Evolutionary conservation across 163 green algal species (phyloP), one percentile per base, ranked within the genome.

Genomic region (Scenedesmus sp.): DNA sequence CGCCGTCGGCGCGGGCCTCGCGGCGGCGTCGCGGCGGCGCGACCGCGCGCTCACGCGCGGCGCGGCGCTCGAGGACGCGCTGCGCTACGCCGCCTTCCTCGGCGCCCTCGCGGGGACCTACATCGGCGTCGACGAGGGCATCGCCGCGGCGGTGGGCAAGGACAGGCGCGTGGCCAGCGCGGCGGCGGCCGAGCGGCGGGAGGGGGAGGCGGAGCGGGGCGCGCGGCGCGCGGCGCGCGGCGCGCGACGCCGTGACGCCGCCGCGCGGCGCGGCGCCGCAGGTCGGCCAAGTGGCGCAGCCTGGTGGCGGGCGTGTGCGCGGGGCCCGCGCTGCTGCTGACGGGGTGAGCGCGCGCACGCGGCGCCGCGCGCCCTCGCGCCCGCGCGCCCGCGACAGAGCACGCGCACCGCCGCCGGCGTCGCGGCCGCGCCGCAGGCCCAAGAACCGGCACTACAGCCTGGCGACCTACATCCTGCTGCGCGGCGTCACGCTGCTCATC

Each of bases 401-500:
- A 62, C n/a, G 14, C 14, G n/a, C 53, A 62, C n/a, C 53, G 11
- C 53, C 2, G 20, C 9, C 47, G 60, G 57, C 44, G 24, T 14
- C 34, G 20, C 39, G n/a, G 6, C 0, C 31, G 14, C 22, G 7
- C 20, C 63, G 47, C 84, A 92, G 89, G 51, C 60, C 76, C 13
- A 73, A 91, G 22, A 74, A 54, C 18, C 76, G 87, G 20, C 93
- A 98, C 75, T 91, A 94, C 84, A 94, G 84, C 72, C 81, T 98
- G 54, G 91, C 93, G 5, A 87, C 95, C 0, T 99, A 99, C 83
- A 80, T 98, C 15, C 83, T 97, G 47, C 66, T 99, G 34, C 85
- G 95, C 0, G 93, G 93, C 60, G 57, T 95, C 6, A 94, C 93
- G 33, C 87, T 99, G 70, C 83, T 98, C 17, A 84, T 96, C n/a